Conservation (phyloP, 2,329 filamentous ascomycete species). For the Colletotrichum sidae region DNA sequence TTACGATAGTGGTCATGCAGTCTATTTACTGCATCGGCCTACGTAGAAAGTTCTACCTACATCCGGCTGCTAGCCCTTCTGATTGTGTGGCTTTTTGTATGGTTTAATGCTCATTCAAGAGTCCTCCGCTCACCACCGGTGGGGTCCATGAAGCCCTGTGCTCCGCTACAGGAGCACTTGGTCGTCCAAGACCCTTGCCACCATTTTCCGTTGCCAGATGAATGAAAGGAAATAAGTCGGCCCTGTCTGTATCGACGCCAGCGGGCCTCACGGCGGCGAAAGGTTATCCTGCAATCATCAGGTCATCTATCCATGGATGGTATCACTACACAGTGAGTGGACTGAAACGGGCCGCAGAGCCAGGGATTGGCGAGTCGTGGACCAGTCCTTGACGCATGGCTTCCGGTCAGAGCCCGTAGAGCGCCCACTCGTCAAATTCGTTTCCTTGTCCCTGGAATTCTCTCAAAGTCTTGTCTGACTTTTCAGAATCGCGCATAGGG, state of each 20-base stretch:
- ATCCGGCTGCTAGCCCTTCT: constrained; percentile 14
- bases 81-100: constrained; percentile 34
- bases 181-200: constrained; percentile 9
- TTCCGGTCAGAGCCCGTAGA: constrained; percentile 67
- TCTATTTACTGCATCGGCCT: constrained; percentile 34
- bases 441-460: constrained; percentile 44
- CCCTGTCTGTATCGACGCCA: constrained; percentile 29
- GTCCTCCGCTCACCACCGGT: constrained; percentile 22
- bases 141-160: constrained; percentile 5
- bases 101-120: constrained; percentile 12
- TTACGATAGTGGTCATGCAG: constrained; percentile 1
- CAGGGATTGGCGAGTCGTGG: constrained; percentile 35
- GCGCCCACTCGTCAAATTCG: constrained; percentile 72
- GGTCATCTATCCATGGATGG: constrained; percentile 37
- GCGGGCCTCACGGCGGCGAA: constrained; percentile 25
- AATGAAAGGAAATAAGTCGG: constrained; percentile 35
- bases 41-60: constrained; percentile 35
- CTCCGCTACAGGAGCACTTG: constrained; percentile 4
- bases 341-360: constrained; percentile 34
- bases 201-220: constrained; percentile 35
- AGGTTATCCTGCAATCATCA: constrained; percentile 38
- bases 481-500: constrained; percentile 50
- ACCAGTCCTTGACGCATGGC: constrained; percentile 35
- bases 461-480: constrained; percentile 39
- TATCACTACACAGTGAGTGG: constrained; percentile 38